Base-by-base conservation (phyloP, 441 rosid genomes). In the Macaranga tanarius region DNA sequence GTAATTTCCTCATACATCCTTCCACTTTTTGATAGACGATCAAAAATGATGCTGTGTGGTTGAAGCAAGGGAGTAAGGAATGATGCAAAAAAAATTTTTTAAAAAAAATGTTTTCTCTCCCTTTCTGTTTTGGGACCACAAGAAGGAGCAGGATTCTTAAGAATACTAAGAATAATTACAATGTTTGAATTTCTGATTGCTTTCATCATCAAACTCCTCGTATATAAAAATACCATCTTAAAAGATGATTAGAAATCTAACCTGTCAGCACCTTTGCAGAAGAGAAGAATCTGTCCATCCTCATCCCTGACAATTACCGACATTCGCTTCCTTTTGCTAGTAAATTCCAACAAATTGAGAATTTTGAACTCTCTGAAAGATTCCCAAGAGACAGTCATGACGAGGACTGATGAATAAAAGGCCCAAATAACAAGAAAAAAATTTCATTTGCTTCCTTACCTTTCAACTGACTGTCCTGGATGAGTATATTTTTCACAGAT, bases 191-290 rank as follows among this genome's bases (percentile, higher is more conserved):
- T 55, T 57, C 26, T 48, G 17, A 44, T 63, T 45, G 67, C 60
- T 56, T 61, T 51, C 59, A 67, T 50, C 26, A 55, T n/a, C 38
- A 75, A 42, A 25, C 26, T 12, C 9, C 13, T 40, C 23, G 28
- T 47, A 66, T 10, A 19, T 20, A 6, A 40, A 25, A 10, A 25
- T 55, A n/a, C 5, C 13, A 59, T 52, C 26, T 45, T 62, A 65
- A 65, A 42, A 20, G 50, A 22, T 19, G 67, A 54, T 59, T 60
- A 20, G 47, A 67, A 70, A 64, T 69, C 84, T 72, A 80, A 95
- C 99, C 99, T 92, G 90, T 95, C 99, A 61, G 99, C 99, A 75
- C 99, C 99, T 88, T 95, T 95, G 89, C 99, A 92, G 70, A 95
- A 80, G 77, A 95, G 85, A 77, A 95, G 79, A 81, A 88, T 83